Evolutionary conservation across 140 eudicot species (phyloP).

Genomic region (Anethum foeniculum): DNA sequence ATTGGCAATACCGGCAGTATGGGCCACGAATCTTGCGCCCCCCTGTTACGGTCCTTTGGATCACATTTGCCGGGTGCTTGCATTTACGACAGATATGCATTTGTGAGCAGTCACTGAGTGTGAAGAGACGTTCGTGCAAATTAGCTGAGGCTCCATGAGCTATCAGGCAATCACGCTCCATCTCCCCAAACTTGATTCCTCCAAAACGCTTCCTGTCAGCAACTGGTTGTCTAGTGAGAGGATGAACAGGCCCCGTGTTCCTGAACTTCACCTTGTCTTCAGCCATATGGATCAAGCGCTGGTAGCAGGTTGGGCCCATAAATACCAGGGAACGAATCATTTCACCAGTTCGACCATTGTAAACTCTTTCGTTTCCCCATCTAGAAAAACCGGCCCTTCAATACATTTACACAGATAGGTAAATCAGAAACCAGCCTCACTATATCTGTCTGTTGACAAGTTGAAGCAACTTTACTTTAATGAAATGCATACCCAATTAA

Average conservation of each 20-base stretch:
- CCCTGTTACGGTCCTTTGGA: conserved; percentile 50
- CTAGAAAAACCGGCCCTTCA: conserved; percentile 74
- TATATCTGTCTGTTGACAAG: not conserved
- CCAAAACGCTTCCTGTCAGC: conserved; percentile 85
- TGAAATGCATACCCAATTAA: not conserved
- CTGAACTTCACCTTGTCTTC: conserved; percentile 89
- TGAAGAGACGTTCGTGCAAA: conserved; percentile 80
- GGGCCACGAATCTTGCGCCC: conserved; percentile 90
- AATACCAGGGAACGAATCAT: conserved; percentile 56
- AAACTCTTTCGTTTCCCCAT: conserved; percentile 80
- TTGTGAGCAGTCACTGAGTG: conserved; percentile 68
- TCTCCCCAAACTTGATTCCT: conserved; percentile 86
- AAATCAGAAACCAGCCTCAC: not conserved
- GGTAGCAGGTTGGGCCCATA: conserved; percentile 92
- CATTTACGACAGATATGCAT: conserved; percentile 75
- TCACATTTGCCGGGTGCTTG: conserved; percentile 61
- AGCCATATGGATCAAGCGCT: conserved; percentile 82
- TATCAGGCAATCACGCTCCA: conserved; percentile 83
- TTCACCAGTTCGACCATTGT: conserved; percentile 79
- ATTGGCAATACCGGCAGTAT: conserved; percentile 71
- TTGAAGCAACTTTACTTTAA: not conserved
- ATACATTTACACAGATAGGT: not conserved
- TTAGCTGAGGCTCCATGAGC: conserved; percentile 92
- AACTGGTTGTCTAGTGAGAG: conserved; percentile 92
- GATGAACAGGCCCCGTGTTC: conserved; percentile 88